Evolutionary conservation across 192 early-diverging fungal genomes (phyloP).

Genomic region (Coemansia sp.): DNA sequence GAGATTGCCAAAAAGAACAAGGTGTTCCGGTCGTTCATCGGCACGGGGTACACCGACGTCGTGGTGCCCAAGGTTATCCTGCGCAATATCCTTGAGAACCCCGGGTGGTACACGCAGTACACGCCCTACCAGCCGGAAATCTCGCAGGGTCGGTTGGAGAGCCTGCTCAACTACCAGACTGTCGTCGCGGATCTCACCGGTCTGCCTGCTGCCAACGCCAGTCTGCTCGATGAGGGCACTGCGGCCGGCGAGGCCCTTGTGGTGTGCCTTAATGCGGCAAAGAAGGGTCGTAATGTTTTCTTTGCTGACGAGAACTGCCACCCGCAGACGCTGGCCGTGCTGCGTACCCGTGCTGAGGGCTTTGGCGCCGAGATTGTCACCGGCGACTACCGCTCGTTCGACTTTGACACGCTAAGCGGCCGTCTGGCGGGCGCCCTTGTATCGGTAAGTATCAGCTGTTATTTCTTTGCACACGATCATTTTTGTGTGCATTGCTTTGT

Average conservation of each 20-base stretch:
- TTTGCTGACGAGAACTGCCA: conserved; percentile 92
- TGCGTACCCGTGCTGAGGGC: conserved; percentile 91
- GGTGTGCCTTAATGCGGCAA: conserved; percentile 71
- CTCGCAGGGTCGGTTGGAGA: conserved; percentile 96
- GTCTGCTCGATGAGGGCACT: conserved; percentile 98
- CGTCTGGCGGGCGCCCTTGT: conserved; percentile 87
- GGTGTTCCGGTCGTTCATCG: conserved; percentile 88
- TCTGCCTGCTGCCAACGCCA: conserved; percentile 95
- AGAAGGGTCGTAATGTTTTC: conserved; percentile 82
- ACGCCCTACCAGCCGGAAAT: conserved; percentile 99
- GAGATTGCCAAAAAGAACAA: conserved; percentile 91
- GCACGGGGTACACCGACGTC: conserved; percentile 91
- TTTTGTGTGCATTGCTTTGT: background rate
- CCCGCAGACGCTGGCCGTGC: conserved; percentile 92
- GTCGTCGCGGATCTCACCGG: conserved; percentile 95
- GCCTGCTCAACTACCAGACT: conserved; percentile 96
- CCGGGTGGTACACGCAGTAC: conserved; percentile 99
- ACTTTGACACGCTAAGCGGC: conserved; percentile 71
- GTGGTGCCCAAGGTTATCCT: conserved; percentile 93
- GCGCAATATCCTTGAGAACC: conserved; percentile 97
- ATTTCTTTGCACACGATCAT: background rate
- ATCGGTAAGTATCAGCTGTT: conserved; percentile 56
- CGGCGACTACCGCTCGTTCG: conserved; percentile 74
- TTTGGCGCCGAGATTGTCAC: conserved; percentile 91
- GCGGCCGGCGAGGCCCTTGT: conserved; percentile 98